Evolutionary conservation across 805 yeast species (phyloP).

Genomic region (Nakazawaea wickerhamii): DNA sequence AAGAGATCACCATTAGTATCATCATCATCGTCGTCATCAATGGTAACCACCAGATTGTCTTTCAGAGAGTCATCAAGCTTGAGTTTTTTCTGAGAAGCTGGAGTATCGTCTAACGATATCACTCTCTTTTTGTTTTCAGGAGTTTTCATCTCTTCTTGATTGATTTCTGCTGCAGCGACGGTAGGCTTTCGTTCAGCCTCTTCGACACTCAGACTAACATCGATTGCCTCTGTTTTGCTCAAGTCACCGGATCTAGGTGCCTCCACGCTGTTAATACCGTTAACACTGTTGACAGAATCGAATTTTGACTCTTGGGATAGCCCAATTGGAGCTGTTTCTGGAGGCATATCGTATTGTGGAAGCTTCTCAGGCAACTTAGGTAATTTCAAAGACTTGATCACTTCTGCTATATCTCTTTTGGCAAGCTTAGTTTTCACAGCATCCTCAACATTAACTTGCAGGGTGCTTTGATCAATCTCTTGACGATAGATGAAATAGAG

Average conservation of each 20-base stretch:
- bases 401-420: conserved; percentile 38
- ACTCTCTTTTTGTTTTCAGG: not conserved
- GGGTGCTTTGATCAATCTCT: conserved; percentile 4
- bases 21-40: conserved; percentile 3
- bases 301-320: not conserved
- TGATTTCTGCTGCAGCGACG: not conserved
- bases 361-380: conserved; percentile 10
- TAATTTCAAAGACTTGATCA: conserved; percentile 17
- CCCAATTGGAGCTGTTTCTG: not conserved
- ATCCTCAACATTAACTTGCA: not conserved
- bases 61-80: not conserved
- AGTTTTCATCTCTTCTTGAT: not conserved
- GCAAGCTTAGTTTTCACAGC: conserved; percentile 38
- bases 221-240: not conserved
- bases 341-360: not conserved
- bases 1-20: not conserved
- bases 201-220: not conserved
- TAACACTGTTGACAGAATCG: not conserved
- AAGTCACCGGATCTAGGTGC: not conserved
- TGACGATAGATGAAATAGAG: conserved; percentile 27
- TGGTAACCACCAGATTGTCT: not conserved
- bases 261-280: too few species aligned
- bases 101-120: not conserved
- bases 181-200: not conserved
- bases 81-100: conserved; percentile 3